Percentiles rank a stretch among this genome's conserved stretches.
Evolutionary conservation across 2,329 filamentous ascomycete species (phyloP).

Genomic region (Talaromyces sp.): DNA sequence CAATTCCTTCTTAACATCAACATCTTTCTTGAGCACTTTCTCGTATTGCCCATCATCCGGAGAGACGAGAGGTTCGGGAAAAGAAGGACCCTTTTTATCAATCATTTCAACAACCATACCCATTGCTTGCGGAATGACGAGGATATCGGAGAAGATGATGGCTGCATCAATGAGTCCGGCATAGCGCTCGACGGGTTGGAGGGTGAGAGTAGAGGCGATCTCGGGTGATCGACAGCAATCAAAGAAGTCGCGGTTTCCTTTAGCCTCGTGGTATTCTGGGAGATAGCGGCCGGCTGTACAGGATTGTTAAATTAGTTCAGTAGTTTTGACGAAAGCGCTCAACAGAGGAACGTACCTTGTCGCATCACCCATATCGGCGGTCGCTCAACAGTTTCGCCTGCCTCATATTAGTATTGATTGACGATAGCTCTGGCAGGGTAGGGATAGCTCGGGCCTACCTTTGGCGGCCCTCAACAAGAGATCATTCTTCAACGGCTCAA

Average conservation of each 20-base stretch:
- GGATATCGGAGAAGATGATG: slow-evolving; percentile 98
- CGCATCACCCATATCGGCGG: slow-evolving; percentile 99
- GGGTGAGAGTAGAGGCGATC: slow-evolving; percentile 85
- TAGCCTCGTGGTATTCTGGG: slow-evolving; percentile 94
- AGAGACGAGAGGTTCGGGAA: slow-evolving; percentile 75
- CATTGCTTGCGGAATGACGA: slow-evolving; percentile 96
- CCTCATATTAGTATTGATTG: slow-evolving; percentile 4
- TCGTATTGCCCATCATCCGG: slow-evolving; percentile 81
- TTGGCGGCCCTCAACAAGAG: slow-evolving; percentile 83
- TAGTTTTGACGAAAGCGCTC: too few relatives aligned
- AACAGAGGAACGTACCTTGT: slow-evolving; percentile 62
- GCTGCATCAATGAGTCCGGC: slow-evolving; percentile 88
- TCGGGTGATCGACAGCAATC: slow-evolving; percentile 93
- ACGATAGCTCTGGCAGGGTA: not conserved
- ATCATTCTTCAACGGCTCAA: slow-evolving; percentile 87
- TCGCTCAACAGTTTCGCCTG: slow-evolving; percentile 85
- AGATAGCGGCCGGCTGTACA: slow-evolving; percentile 84
- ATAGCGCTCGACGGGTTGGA: slow-evolving; percentile 92
- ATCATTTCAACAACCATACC: slow-evolving; percentile 99
- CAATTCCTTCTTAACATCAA: slow-evolving; percentile 80
- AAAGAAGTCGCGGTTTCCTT: slow-evolving; percentile 90
- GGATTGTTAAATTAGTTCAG: not conserved
- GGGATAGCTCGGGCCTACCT: slow-evolving; percentile 52
- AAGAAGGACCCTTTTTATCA: slow-evolving; percentile 93
- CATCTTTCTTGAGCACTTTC: slow-evolving; percentile 68